phyloP scores from a whole-genome alignment of 1,139 yeast genomes.

The Yamadazyma spencermartinsiae region DNA sequence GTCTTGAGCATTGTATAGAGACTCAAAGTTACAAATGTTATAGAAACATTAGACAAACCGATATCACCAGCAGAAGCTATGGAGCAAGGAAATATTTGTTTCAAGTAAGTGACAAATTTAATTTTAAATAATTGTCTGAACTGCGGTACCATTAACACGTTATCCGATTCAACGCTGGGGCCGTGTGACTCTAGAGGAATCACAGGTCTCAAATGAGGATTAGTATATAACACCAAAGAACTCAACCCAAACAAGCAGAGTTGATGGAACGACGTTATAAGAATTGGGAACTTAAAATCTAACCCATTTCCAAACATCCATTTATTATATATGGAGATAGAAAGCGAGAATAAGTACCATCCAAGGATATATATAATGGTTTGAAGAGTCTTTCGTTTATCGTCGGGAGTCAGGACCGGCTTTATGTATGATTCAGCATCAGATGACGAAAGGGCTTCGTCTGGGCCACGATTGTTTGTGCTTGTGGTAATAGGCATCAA shows the following conservation, averaged over 20 bases:
- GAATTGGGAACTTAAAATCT: slow-evolving; percentile 77
- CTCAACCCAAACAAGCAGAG: slow-evolving; percentile 59
- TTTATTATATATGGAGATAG: slow-evolving; percentile 87
- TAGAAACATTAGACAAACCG: slow-evolving; percentile 85
- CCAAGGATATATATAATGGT: slow-evolving; percentile 36
- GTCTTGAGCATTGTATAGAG: slow-evolving; percentile 94
- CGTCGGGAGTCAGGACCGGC: not conserved
- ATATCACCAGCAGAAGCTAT: slow-evolving; percentile 90
- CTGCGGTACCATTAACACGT: slow-evolving; percentile 34
- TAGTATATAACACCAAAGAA: slow-evolving; percentile 39
- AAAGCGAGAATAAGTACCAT: slow-evolving; percentile 63
- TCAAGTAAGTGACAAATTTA: slow-evolving; percentile 32
- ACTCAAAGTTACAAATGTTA: slow-evolving; percentile 74
- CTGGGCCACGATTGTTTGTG: too few relatives aligned
- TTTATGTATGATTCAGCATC: not conserved
- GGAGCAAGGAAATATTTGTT: slow-evolving; percentile 79
- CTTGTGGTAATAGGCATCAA: too few relatives aligned
- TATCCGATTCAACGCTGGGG: not conserved
- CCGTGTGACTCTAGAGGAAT: not conserved
- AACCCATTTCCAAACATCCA: slow-evolving; percentile 91
- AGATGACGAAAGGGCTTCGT: too few relatives aligned
- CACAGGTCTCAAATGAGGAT: slow-evolving; percentile 47
- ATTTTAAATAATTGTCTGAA: slow-evolving; percentile 38
- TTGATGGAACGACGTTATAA: slow-evolving; percentile 86
- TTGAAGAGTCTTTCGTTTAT: slow-evolving; percentile 11